phyloP scores from a whole-genome alignment of 106 monocot genomes.

The Cymbidium sinense region DNA sequence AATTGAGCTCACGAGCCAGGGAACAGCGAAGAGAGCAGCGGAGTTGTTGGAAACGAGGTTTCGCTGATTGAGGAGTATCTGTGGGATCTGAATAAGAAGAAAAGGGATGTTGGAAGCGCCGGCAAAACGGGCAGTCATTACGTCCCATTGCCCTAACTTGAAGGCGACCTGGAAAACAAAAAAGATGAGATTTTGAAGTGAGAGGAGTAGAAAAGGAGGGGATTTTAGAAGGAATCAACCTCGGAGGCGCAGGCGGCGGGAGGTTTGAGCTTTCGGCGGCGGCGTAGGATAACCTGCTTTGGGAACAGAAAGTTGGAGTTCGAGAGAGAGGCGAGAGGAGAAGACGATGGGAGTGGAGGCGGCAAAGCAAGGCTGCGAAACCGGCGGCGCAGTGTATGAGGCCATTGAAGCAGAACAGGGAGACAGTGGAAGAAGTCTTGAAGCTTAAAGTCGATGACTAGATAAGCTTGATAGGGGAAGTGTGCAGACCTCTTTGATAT shows the following conservation, averaged over 20 bases:
- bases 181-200: background rate
- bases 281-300: background rate
- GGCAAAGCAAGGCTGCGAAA: background rate
- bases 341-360: background rate
- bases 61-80: conserved; percentile 68
- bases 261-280: background rate
- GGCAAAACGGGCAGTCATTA: conserved; percentile 64
- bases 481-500: no score
- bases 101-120: conserved; percentile 76
- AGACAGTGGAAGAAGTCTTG: background rate
- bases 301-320: background rate
- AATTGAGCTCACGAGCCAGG: conserved; percentile 54
- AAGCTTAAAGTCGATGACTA: background rate
- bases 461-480: no score
- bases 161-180: background rate
- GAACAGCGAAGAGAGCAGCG: conserved; percentile 65
- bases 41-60: conserved; percentile 69
- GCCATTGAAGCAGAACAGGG: background rate
- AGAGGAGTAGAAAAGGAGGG: background rate
- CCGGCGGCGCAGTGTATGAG: background rate
- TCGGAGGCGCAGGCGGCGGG: background rate
- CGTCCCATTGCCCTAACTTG: conserved; percentile 51
- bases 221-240: background rate
- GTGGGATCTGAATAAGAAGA: conserved; percentile 83
- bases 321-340: background rate